Percentiles rank a stretch among this genome's conserved stretches.
phyloP scores from a whole-genome alignment of 305 asterid genomes.

The Plantago coronopus region DNA sequence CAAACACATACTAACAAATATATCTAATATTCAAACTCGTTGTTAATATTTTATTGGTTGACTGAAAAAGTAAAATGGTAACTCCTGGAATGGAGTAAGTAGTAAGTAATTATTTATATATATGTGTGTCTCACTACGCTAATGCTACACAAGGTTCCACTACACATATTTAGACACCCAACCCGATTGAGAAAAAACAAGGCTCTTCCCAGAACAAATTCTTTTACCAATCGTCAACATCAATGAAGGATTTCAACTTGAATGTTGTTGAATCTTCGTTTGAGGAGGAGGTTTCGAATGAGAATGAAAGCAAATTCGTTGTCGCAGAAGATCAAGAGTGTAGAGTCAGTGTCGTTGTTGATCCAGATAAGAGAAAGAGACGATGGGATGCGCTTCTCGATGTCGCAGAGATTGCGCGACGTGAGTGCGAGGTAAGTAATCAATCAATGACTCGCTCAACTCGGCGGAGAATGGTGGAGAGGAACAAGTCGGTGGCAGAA shows the following conservation, averaged over 20 bases:
- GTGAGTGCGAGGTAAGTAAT: constrained; percentile 20
- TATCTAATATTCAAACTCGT: no score
- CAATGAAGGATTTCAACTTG: constrained; percentile 35
- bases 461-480: constrained; percentile 12
- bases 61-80: no score
- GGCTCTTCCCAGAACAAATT: no score
- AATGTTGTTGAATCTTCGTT: constrained; percentile 32
- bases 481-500: constrained; percentile 24
- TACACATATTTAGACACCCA: no score
- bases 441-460: background rate
- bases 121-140: no score
- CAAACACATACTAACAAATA: no score
- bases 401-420: constrained; percentile 25
- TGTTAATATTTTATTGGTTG: no score
- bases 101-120: no score
- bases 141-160: no score
- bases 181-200: no score
- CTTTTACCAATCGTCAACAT: no score
- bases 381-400: constrained; percentile 33
- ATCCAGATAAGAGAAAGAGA: constrained; percentile 13
- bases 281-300: constrained; percentile 15
- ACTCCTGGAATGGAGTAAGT: no score
- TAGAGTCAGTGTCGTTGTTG: background rate
- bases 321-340: background rate
- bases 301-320: background rate